These are phyloP conservation scores for Annulohypoxylon bovei DNA, from an alignment of 495 filamentous ascomycete species.

Conservation along the genomic window DNA sequence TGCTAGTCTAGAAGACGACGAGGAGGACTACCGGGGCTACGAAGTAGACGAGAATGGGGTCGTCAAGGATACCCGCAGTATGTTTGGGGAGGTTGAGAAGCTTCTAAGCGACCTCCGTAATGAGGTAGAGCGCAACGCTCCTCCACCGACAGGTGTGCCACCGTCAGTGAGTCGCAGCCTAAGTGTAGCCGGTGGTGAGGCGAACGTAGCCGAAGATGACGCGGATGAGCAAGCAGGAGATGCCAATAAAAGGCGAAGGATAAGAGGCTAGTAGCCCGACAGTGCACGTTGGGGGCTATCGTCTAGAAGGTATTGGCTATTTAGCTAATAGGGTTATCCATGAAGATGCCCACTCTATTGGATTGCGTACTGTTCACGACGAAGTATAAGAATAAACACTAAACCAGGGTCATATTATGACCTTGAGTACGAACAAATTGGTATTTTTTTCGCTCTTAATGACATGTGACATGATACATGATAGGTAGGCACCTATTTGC, in stretches of 20 bases:
- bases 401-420: conserved; percentile 3
- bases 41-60: conserved; percentile 79
- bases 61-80: conserved; percentile 81
- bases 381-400: conserved; percentile 5
- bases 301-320: background rate
- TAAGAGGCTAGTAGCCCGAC: conserved; percentile 36
- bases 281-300: background rate
- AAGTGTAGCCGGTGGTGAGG: conserved; percentile 42
- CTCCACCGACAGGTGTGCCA: conserved; percentile 32
- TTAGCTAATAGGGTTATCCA: background rate
- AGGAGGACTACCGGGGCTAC: conserved; percentile 59
- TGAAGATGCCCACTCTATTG: background rate
- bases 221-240: conserved; percentile 42
- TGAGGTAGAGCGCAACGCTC: conserved; percentile 46
- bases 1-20: conserved; percentile 46
- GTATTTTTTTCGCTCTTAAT: background rate
- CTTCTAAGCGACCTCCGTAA: conserved; percentile 60
- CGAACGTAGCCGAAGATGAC: conserved; percentile 42
- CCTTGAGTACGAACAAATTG: conserved; percentile 3
- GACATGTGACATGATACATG: background rate
- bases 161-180: conserved; percentile 44
- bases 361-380: conserved; percentile 15
- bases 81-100: conserved; percentile 81
- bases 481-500: background rate
- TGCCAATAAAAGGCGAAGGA: conserved; percentile 40